Evolutionary conservation across 164 flowering plant species (phyloP), one percentile per base, ranked within the genome.

Genomic region (Pachysandra terminalis): DNA sequence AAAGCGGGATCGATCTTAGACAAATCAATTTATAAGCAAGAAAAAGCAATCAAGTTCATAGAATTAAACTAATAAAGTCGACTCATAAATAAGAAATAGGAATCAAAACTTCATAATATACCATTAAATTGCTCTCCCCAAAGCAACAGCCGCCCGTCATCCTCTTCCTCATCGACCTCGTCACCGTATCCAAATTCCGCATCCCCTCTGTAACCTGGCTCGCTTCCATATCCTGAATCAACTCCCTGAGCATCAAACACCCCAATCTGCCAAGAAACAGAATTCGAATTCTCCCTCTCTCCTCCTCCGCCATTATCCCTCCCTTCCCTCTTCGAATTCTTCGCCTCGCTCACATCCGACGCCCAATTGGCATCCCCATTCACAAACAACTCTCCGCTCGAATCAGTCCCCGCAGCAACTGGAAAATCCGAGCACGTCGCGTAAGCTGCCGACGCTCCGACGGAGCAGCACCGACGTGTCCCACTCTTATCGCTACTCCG

Each of bases 141-240:
- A 77, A 90, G 74, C 74, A 78, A 65, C 65, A 77, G 54, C 57
- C 81, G 63, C 21, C 79, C 81, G 73, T 91, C 97, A 9, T 91
- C 96, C 67, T 94, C 97, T 59, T 94, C 98, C 74, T 91, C 98
- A 61, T 90, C 94, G 23, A 85, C 17, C 84, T 92, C 96, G 77
- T 90, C 98, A 0, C 87, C 97, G 62, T 94, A 90, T 14, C 92
- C 98, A 53, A 86, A 84, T 73, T 91, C 97, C 0, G 83, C 97
- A 76, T 94, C 97, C 15, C 97, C 98, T 41, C 96, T 74, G 63
- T 94, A 91, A 15, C 97, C 97, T 0, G 97, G 95, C 51, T 91
- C 97, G 59, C 97, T 94, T 27, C 93, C 96, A 58, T 94, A 91
- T n/a, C 97, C 98, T 0, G 96, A 90, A 45, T 94, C 98, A 48